Conservation (phyloP, 2,329 filamentous ascomycete genomes). For the Penicillium sp. region DNA sequence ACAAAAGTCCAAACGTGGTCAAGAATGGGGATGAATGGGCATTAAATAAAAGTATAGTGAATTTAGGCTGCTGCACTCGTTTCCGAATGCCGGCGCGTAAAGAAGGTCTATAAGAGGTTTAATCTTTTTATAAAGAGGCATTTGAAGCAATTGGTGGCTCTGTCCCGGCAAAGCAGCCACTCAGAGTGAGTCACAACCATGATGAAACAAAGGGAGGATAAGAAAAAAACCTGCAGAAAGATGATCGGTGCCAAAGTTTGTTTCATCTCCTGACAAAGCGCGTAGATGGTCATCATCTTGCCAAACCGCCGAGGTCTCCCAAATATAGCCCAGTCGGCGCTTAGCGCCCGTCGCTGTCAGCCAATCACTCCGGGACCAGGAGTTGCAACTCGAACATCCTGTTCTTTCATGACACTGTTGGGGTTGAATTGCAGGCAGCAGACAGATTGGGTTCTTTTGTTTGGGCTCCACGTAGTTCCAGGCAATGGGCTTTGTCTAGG, state of each 20-base stretch:
- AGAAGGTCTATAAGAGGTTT: slow-evolving; percentile 2
- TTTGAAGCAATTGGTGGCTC: slow-evolving; percentile 9
- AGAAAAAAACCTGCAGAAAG: slow-evolving; percentile 14
- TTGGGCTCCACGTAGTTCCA: no score
- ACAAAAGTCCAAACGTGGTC: slow-evolving; percentile 1
- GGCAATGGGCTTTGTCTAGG: no score
- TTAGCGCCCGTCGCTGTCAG: slow-evolving; percentile 20
- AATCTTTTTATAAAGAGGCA: slow-evolving; percentile 12
- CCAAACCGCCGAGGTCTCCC: slow-evolving; percentile 17
- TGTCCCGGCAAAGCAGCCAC: slow-evolving; percentile 9
- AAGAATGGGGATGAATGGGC: slow-evolving; percentile 2
- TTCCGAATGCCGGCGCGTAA: slow-evolving; percentile 13
- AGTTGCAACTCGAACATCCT: not conserved
- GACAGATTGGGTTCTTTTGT: no score
- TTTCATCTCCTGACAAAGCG: slow-evolving; percentile 24
- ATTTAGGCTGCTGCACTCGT: not conserved
- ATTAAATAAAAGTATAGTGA: slow-evolving; percentile 10
- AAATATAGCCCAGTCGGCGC: slow-evolving; percentile 29
- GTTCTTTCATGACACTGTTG: not conserved
- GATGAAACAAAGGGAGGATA: slow-evolving; percentile 14
- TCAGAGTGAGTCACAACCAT: slow-evolving; percentile 9
- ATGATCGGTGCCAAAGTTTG: slow-evolving; percentile 9
- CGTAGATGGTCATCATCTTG: slow-evolving; percentile 14
- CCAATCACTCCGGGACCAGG: slow-evolving; percentile 20
- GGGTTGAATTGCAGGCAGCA: no score